Evolutionary conservation across 2,329 filamentous ascomycete genomes (phyloP).

Genomic region (Fusarium sp.): DNA sequence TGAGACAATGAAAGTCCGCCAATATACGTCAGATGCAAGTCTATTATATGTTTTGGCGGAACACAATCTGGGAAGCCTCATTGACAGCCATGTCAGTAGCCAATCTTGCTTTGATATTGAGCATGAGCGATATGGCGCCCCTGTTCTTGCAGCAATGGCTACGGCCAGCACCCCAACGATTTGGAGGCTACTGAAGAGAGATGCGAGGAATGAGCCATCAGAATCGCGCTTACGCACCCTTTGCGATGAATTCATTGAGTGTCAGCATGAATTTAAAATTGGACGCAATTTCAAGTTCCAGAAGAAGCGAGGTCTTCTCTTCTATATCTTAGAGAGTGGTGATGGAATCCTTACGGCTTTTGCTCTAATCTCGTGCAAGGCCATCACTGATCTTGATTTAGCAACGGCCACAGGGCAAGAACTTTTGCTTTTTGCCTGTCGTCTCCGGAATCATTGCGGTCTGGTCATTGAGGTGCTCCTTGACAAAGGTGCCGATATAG

Average conservation of each 20-base stretch:
- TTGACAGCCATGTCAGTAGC: rapidly evolving
- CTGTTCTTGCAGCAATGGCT: background rate
- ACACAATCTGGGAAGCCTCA: rapidly evolving
- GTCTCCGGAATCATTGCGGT: rapidly evolving
- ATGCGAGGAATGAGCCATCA: rapidly evolving
- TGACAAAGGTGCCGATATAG: background rate
- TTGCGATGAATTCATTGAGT: rapidly evolving
- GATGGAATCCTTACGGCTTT: background rate
- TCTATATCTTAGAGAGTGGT: background rate
- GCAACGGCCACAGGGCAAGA: rapidly evolving
- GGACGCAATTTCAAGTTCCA: background rate
- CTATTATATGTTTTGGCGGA: conserved; percentile 29
- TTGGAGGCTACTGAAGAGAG: background rate
- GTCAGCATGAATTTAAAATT: rapidly evolving
- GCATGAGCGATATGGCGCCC: background rate
- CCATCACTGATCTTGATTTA: rapidly evolving
- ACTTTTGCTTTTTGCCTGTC: rapidly evolving
- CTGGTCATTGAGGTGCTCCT: rapidly evolving
- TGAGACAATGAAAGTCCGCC: background rate
- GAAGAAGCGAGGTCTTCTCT: background rate
- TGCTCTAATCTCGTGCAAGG: background rate
- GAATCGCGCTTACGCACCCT: rapidly evolving
- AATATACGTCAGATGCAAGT: background rate
- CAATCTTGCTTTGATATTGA: background rate
- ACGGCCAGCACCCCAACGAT: background rate